Evolutionary conservation across 805 yeast genomes (phyloP).

Genomic region (Saccharomycopsis schoenii): DNA sequence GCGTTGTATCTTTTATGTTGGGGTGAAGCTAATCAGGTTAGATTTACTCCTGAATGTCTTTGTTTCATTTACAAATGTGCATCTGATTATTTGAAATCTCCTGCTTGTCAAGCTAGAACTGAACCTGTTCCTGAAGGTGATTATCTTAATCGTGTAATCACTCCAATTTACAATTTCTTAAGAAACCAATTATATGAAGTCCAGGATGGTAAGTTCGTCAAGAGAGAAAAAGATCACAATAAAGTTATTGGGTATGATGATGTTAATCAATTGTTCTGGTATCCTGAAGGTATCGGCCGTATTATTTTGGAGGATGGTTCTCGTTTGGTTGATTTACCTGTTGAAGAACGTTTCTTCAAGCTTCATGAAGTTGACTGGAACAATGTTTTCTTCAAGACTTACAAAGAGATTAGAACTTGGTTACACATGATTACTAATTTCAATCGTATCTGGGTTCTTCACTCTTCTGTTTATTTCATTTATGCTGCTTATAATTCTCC

Average conservation of each 20-base stretch:
- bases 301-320: slow-evolving; percentile 88
- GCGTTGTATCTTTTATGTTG: slow-evolving; percentile 55
- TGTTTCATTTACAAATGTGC: slow-evolving; percentile 96
- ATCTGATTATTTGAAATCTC: slow-evolving; percentile 77
- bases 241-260: slow-evolving; percentile 86
- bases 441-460: slow-evolving; percentile 97
- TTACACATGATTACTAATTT: slow-evolving; percentile 89
- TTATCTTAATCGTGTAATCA: slow-evolving; percentile 80
- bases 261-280: slow-evolving; percentile 98
- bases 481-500: slow-evolving; percentile 90
- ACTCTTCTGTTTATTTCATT: slow-evolving; percentile 86
- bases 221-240: slow-evolving; percentile 62
- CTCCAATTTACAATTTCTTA: slow-evolving; percentile 71
- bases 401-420: slow-evolving; percentile 95
- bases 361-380: slow-evolving; percentile 91
- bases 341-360: slow-evolving; percentile 78
- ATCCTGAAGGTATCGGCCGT: slow-evolving; percentile 96
- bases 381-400: slow-evolving; percentile 89
- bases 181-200: slow-evolving; percentile 59
- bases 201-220: slow-evolving; percentile 43
- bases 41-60: slow-evolving; percentile 83
- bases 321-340: slow-evolving; percentile 81
- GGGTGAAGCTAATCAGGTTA: slow-evolving; percentile 75
- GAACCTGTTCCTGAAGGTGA: slow-evolving; percentile 50
- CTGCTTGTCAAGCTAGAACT: slow-evolving; percentile 76